These are phyloP conservation scores for Neoboletus magnificus DNA, from an alignment of 768 basidiomycete genomes.

Conservation along the genomic window DNA sequence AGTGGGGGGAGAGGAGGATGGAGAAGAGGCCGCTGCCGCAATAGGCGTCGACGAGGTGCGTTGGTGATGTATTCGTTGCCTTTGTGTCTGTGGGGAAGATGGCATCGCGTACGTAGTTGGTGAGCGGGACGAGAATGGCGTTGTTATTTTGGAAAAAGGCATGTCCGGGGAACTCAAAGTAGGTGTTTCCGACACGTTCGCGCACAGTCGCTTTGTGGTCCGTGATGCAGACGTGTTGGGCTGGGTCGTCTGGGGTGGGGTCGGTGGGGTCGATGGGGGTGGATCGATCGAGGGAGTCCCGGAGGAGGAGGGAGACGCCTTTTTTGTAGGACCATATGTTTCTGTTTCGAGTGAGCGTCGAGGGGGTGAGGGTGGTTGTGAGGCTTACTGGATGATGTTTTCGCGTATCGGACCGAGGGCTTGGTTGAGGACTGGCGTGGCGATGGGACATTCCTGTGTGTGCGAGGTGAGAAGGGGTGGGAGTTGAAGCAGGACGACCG, in stretches of 20 bases:
- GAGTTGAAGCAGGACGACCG: background rate
- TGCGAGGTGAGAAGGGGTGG: background rate
- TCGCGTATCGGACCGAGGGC: conserved; percentile 59
- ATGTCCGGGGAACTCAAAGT: conserved; percentile 83
- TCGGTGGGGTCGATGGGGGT: conserved; percentile 22
- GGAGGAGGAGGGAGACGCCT: conserved; percentile 86
- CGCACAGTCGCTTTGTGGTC: conserved; percentile 78
- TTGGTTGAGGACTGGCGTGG: conserved; percentile 74
- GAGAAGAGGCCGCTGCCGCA: conserved; percentile 90
- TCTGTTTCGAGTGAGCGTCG: conserved; percentile 35
- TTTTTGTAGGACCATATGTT: conserved; percentile 78
- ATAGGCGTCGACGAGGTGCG: conserved; percentile 93
- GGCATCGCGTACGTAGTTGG: conserved; percentile 75
- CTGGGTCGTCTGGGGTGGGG: conserved; percentile 37
- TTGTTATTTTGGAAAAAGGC: conserved; percentile 99
- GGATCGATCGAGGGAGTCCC: conserved; percentile 64
- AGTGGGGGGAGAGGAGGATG: conserved; percentile 73
- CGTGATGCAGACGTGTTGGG: conserved; percentile 76
- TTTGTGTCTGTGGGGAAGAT: conserved; percentile 45
- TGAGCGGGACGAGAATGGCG: conserved; percentile 79
- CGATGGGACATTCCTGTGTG: conserved; percentile 84
- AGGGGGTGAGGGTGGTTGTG: background rate
- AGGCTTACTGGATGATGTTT: conserved; percentile 61
- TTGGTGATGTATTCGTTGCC: conserved; percentile 35
- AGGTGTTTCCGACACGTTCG: conserved; percentile 74